Evolutionary conservation across 1,284 basidiomycete species (phyloP).

Genomic region (Fomitopsis pinicola): DNA sequence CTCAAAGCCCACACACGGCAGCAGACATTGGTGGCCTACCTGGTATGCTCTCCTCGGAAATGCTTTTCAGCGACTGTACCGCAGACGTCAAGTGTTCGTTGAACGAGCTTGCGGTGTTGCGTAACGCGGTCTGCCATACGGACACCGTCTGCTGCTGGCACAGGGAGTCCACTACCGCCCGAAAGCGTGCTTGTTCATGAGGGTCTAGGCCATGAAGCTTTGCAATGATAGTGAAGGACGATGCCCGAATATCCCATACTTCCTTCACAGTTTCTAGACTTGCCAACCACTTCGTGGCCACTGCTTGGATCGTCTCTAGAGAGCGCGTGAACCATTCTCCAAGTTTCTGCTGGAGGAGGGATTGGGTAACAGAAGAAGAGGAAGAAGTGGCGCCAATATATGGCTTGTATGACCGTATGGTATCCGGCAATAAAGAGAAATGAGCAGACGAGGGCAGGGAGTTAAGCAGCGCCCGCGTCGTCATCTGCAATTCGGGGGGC

Average conservation of each 20-base stretch:
- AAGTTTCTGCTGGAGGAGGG: slow-evolving; percentile 42
- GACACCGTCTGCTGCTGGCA: slow-evolving; percentile 45
- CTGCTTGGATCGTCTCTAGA: slow-evolving; percentile 37
- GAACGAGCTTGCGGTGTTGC: slow-evolving; percentile 42
- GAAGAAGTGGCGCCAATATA: slow-evolving; percentile 63
- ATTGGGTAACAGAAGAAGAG: slow-evolving; percentile 43
- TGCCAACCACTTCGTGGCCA: slow-evolving; percentile 52
- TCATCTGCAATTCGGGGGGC: slow-evolving; percentile 54
- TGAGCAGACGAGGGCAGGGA: slow-evolving; percentile 71
- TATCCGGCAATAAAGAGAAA: slow-evolving; percentile 59
- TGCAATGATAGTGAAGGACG: slow-evolving; percentile 43
- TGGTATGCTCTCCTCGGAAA: slow-evolving; percentile 19
- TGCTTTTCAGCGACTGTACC: slow-evolving; percentile 25
- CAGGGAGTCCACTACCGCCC: slow-evolving; percentile 43
- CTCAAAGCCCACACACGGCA: slow-evolving; percentile 2
- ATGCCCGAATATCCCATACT: slow-evolving; percentile 60
- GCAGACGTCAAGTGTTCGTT: slow-evolving; percentile 33
- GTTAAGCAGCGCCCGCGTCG: slow-evolving; percentile 56
- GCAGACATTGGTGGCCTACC: slow-evolving; percentile 24
- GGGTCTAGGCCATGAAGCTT: slow-evolving; percentile 36
- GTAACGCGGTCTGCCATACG: slow-evolving; percentile 54
- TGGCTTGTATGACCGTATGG: slow-evolving; percentile 65
- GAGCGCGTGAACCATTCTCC: slow-evolving; percentile 59
- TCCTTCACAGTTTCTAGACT: slow-evolving; percentile 53
- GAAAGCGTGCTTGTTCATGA: slow-evolving; percentile 39